phyloP scores from a whole-genome alignment of 176 grass and related monocot species.

The Aegilops bicornis region DNA sequence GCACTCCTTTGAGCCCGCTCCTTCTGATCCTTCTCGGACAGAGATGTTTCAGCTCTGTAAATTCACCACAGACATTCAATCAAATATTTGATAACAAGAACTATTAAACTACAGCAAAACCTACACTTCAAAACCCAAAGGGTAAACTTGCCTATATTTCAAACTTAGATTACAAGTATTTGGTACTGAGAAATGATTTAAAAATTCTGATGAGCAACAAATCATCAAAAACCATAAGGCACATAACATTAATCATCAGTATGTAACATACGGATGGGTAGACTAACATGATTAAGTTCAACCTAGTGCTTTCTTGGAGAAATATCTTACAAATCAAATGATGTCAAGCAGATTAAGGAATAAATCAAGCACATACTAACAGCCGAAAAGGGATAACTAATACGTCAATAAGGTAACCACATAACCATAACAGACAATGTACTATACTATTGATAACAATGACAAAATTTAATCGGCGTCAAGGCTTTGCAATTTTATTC shows the following conservation, averaged over 20 bases:
- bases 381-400: not conserved
- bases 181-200: not conserved
- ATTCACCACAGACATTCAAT: constrained; percentile 23
- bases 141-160: not conserved
- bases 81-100: not conserved
- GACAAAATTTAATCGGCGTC: not conserved
- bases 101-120: not conserved
- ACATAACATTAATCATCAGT: not conserved
- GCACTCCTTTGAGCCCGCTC: constrained; percentile 41
- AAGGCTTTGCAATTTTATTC: not conserved
- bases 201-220: not conserved
- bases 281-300: not conserved
- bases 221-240: not conserved
- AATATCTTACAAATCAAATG: not conserved
- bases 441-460: not conserved
- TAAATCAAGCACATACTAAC: constrained; percentile 6
- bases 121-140: not conserved
- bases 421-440: not conserved
- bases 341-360: constrained; percentile 10
- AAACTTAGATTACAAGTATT: not conserved
- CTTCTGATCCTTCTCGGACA: constrained; percentile 50
- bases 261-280: not conserved
- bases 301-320: not conserved
- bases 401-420: not conserved
- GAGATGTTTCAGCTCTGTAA: constrained; percentile 44